Evolutionary conservation across 257 asterid species (phyloP).

Genomic region (Solanum phureja): DNA sequence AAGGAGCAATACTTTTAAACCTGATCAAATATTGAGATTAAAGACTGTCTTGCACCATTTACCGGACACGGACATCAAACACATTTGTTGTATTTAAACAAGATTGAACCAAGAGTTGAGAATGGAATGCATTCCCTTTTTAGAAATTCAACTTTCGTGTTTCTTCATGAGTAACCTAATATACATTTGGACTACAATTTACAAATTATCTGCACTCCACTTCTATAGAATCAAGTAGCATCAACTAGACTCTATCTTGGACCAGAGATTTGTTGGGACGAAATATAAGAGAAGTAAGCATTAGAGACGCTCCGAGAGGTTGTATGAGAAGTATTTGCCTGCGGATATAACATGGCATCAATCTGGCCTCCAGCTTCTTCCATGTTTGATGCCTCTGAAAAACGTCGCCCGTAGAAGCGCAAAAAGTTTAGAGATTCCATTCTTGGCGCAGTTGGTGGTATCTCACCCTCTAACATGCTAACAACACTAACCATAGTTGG

Average conservation of each 20-base stretch:
- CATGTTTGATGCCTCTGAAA: constrained; percentile 37
- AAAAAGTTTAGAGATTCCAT: constrained; percentile 49
- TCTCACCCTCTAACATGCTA: constrained; percentile 58
- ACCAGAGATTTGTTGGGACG: constrained; percentile 45
- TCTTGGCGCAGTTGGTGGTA: constrained; percentile 30
- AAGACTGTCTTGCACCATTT: neutral
- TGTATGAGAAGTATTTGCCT: constrained; percentile 44
- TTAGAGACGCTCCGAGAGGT: constrained; percentile 11
- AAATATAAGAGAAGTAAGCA: constrained; percentile 17
- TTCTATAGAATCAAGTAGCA: neutral
- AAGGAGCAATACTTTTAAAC: neutral
- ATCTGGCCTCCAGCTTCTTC: constrained; percentile 19
- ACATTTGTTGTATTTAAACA: neutral
- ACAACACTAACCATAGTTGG: constrained; percentile 60
- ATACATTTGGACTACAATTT: neutral
- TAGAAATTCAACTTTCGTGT: neutral
- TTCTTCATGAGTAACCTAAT: neutral
- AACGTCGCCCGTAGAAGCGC: constrained; percentile 61
- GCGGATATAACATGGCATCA: constrained; percentile 17
- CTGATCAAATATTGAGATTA: neutral
- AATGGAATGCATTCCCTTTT: neutral
- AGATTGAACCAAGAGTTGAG: neutral
- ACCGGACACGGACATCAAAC: neutral
- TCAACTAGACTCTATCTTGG: constrained; percentile 20
- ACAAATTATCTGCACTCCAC: neutral